phyloP scores from a whole-genome alignment of 768 basidiomycete genomes.

The Leucocoprinus leucothites region DNA sequence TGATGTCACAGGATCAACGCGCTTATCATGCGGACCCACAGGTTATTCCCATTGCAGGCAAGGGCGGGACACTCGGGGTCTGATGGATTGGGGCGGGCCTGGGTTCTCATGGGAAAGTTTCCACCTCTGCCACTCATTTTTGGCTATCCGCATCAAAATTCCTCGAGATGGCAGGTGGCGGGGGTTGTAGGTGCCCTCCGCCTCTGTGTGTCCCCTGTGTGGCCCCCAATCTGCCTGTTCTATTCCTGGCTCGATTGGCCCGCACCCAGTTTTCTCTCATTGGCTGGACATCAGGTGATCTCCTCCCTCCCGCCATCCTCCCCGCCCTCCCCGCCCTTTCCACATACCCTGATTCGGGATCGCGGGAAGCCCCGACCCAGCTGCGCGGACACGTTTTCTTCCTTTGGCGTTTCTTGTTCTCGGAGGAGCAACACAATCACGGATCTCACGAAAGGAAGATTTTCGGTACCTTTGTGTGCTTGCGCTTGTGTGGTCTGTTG shows the following conservation, averaged over 20 bases:
- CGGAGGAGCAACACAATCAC: no score
- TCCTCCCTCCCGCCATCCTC: background rate
- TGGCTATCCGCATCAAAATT: background rate
- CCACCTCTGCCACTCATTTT: background rate
- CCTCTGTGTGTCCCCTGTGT: constrained; percentile 8
- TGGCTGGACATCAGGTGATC: constrained; percentile 4
- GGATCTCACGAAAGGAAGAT: no score
- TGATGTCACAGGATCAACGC: background rate
- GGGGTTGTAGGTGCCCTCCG: background rate
- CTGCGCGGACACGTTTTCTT: no score
- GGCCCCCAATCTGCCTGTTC: background rate
- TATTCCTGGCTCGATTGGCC: constrained; percentile 5
- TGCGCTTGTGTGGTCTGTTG: background rate
- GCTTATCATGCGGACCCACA: constrained; percentile 1
- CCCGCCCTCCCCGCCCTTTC: background rate
- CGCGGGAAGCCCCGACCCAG: no score
- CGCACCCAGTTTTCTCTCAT: constrained; percentile 6
- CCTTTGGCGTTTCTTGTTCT: no score
- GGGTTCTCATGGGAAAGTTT: constrained; percentile 4
- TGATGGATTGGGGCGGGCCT: constrained; percentile 16
- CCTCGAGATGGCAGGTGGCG: constrained; percentile 1
- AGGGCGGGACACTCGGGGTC: background rate
- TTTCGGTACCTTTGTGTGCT: background rate
- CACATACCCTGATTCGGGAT: background rate
- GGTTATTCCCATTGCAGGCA: constrained; percentile 6